Conservation (phyloP, 768 basidiomycete species). For the Tephrocybe sp. region DNA sequence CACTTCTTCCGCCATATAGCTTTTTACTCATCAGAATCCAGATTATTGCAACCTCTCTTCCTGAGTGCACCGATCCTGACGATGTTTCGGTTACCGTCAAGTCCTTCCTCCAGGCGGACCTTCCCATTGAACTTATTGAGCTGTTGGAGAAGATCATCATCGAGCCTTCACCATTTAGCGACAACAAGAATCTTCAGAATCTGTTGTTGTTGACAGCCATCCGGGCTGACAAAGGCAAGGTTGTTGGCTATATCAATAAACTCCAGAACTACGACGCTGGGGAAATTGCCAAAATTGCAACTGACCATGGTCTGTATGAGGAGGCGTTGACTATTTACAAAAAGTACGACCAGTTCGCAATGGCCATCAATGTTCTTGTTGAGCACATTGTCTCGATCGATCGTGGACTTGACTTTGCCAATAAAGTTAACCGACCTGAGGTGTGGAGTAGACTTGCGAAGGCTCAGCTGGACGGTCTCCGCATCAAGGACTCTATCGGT, state of each 20-base stretch:
- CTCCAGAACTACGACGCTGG: constrained; percentile 91
- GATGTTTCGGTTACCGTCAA: constrained; percentile 99
- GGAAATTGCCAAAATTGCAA: constrained; percentile 96
- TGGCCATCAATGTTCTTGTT: constrained; percentile 96
- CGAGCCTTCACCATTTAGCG: constrained; percentile 95
- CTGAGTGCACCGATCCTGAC: constrained; percentile 96
- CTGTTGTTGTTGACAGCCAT: constrained; percentile 93
- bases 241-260: constrained; percentile 97
- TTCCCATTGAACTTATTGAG: constrained; percentile 96
- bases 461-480: constrained; percentile 96
- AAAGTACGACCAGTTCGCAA: constrained; percentile 93
- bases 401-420: constrained; percentile 93
- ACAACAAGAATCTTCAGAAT: constrained; percentile 96
- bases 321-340: constrained; percentile 97
- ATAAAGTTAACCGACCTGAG: constrained; percentile 93
- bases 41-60: constrained; percentile 93
- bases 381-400: constrained; percentile 98
- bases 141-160: constrained; percentile 98
- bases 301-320: constrained; percentile 92
- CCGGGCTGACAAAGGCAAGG: constrained; percentile 97
- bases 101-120: constrained; percentile 95
- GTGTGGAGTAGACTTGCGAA: constrained; percentile 99
- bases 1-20: not conserved
- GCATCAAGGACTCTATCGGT: constrained; percentile 98
- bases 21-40: constrained; percentile 28